Percentiles rank a stretch among this genome's conserved stretches.
phyloP scores from a whole-genome alignment of 169 alveolate species.

The Babesia ovata region DNA sequence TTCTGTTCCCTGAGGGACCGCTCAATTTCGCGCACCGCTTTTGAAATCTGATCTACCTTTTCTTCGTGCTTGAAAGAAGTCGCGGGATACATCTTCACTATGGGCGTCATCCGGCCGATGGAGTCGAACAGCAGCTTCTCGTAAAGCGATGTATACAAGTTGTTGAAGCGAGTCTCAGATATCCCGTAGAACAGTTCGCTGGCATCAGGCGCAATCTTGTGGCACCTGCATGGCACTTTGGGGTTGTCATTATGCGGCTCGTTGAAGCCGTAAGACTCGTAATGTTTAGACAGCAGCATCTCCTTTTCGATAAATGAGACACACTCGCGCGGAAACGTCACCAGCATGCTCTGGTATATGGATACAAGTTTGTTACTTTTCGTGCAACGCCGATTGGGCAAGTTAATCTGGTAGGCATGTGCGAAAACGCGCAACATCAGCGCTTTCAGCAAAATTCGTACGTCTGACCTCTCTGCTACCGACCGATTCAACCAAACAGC shows the following conservation, averaged over 20 bases:
- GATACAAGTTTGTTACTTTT: slow-evolving; percentile 52
- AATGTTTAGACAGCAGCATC: slow-evolving; percentile 58
- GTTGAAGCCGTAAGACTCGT: slow-evolving; percentile 19
- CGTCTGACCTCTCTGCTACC: slow-evolving; percentile 8
- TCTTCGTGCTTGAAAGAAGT: slow-evolving; percentile 9
- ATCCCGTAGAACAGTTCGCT: slow-evolving; percentile 48
- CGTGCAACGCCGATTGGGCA: slow-evolving; percentile 19
- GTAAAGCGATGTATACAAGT: slow-evolving; percentile 34
- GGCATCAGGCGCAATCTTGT: slow-evolving; percentile 20
- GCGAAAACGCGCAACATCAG: slow-evolving; percentile 57
- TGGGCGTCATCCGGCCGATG: slow-evolving; percentile 39
- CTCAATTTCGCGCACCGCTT: slow-evolving; percentile 42
- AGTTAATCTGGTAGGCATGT: slow-evolving; percentile 64
- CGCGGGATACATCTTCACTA: slow-evolving; percentile 21
- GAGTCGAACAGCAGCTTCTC: slow-evolving; percentile 40
- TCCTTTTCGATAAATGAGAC: slow-evolving; percentile 44
- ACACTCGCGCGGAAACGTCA: slow-evolving; percentile 43
- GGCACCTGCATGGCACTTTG: slow-evolving; percentile 63
- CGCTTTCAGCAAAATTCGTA: slow-evolving; percentile 32
- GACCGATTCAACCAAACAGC: slow-evolving; percentile 52
- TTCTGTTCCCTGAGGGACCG: slow-evolving; percentile 26
- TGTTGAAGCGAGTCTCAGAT: slow-evolving; percentile 54
- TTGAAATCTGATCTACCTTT: slow-evolving; percentile 22
- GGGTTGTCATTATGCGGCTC: slow-evolving; percentile 66
- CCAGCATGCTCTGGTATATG: slow-evolving; percentile 51